Percentiles rank a stretch among this genome's conserved stretches.
phyloP scores from a whole-genome alignment of 495 filamentous ascomycete species.

The Neurospora africana region DNA sequence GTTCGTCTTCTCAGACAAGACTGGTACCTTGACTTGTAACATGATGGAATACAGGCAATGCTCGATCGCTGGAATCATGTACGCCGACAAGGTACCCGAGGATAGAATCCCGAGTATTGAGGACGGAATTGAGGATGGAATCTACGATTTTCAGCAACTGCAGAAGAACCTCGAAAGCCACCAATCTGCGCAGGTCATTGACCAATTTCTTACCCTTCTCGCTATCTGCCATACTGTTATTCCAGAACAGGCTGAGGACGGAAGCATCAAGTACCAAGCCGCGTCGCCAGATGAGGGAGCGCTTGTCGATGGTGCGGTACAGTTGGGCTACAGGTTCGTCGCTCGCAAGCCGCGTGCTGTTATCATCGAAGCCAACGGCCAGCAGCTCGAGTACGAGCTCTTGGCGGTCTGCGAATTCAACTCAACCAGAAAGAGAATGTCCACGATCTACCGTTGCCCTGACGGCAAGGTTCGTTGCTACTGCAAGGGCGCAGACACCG shows the following conservation, averaged over 20 bases:
- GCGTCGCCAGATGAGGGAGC: slow-evolving; percentile 97
- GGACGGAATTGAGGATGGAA: slow-evolving; percentile 66
- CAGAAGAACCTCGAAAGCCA: slow-evolving; percentile 62
- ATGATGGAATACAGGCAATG: slow-evolving; percentile 98
- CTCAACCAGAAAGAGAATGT: slow-evolving; percentile 96
- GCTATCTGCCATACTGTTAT: slow-evolving; percentile 97
- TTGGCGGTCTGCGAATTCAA: slow-evolving; percentile 98
- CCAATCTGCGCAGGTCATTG: slow-evolving; percentile 56
- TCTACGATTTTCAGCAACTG: slow-evolving; percentile 79
- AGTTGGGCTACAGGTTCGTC: slow-evolving; percentile 78
- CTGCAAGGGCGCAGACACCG: slow-evolving; percentile 95
- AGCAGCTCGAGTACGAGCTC: slow-evolving; percentile 76
- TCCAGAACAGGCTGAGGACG: slow-evolving; percentile 69
- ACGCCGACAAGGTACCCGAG: slow-evolving; percentile 86
- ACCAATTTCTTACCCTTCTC: slow-evolving; percentile 82
- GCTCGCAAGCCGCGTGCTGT: slow-evolving; percentile 83
- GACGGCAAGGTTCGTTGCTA: slow-evolving; percentile 91
- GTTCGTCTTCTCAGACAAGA: slow-evolving; percentile 98
- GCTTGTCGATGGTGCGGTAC: slow-evolving; percentile 81
- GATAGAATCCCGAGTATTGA: slow-evolving; percentile 71
- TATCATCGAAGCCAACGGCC: slow-evolving; percentile 60
- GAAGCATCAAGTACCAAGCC: slow-evolving; percentile 90
- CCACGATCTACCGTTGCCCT: slow-evolving; percentile 88
- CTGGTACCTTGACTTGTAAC: slow-evolving; percentile 97
- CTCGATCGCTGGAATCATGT: slow-evolving; percentile 86